Conservation (phyloP, 352 stramenopile genomes). For the Globisporangium polare region DNA sequence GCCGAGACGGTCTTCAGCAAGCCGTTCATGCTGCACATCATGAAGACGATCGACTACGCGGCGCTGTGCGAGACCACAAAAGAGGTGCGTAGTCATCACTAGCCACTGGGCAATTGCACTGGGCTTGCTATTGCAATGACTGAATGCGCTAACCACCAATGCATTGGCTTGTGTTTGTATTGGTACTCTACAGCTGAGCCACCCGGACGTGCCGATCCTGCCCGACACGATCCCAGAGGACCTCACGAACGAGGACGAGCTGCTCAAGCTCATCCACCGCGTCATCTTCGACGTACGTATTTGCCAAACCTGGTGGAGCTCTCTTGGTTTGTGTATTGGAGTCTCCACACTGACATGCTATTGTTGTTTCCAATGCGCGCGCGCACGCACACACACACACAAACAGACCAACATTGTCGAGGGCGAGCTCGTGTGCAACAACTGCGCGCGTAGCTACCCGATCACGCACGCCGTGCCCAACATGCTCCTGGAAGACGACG, state of each 20-base stretch:
- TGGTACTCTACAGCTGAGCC: constrained; percentile 50
- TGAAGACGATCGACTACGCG: constrained; percentile 83
- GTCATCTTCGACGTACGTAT: constrained; percentile 77
- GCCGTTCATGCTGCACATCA: constrained; percentile 82
- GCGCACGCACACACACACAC: too few species aligned
- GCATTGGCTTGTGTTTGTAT: background rate
- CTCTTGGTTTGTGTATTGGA: background rate
- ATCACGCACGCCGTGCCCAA: constrained; percentile 81
- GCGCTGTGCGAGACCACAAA: constrained; percentile 70
- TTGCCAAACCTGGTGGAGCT: background rate
- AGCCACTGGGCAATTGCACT: background rate
- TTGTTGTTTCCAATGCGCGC: background rate
- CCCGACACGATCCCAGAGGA: constrained; percentile 61
- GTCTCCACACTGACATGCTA: background rate
- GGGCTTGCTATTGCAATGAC: too few species aligned
- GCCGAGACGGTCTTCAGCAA: constrained; percentile 80
- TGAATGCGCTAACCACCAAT: background rate
- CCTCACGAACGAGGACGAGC: constrained; percentile 50
- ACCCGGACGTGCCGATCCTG: constrained; percentile 70
- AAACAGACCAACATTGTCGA: constrained; percentile 85
- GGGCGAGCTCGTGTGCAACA: constrained; percentile 81
- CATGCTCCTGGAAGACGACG: constrained; percentile 84
- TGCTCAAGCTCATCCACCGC: constrained; percentile 73
- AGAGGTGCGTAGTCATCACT: constrained; percentile 31
- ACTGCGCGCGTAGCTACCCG: constrained; percentile 75